These are phyloP conservation scores for Prosopis cineraria DNA, from an alignment of 306 rosid genomes.

Conservation along the genomic window DNA sequence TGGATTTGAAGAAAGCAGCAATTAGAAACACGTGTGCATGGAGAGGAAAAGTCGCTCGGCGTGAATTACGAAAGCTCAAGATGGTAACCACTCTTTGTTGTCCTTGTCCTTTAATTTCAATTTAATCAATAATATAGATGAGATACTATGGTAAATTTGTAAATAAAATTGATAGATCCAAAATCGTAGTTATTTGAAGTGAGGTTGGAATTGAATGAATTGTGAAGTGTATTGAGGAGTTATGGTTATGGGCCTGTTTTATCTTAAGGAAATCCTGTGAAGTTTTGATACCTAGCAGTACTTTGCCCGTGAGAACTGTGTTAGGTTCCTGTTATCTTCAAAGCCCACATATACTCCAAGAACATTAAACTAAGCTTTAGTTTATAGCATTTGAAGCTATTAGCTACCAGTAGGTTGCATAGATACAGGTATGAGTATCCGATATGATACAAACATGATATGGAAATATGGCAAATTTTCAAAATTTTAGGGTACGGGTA, in stretches of 20 bases:
- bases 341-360: neutral
- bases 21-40: conserved; percentile 85
- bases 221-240: neutral
- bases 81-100: conserved; percentile 58
- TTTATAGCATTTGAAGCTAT: conserved; percentile 25
- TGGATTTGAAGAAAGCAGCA: conserved; percentile 79
- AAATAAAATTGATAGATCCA: conserved; percentile 4
- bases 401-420: too few species aligned
- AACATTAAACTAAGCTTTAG: conserved; percentile 13
- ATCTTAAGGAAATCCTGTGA: conserved; percentile 1
- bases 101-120: conserved; percentile 20
- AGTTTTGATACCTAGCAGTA: conserved; percentile 20
- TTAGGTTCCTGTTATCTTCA: conserved; percentile 29
- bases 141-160: neutral
- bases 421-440: too few species aligned
- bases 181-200: conserved; percentile 10
- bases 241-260: neutral
- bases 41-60: conserved; percentile 95
- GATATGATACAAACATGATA: too few species aligned
- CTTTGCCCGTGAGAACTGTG: conserved; percentile 22
- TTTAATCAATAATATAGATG: conserved; percentile 9
- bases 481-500: too few species aligned
- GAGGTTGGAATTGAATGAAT: neutral
- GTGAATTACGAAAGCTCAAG: conserved; percentile 81
- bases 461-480: too few species aligned